phyloP scores from a whole-genome alignment of 2,329 filamentous ascomycete genomes.

The Fusarium domesticum region DNA sequence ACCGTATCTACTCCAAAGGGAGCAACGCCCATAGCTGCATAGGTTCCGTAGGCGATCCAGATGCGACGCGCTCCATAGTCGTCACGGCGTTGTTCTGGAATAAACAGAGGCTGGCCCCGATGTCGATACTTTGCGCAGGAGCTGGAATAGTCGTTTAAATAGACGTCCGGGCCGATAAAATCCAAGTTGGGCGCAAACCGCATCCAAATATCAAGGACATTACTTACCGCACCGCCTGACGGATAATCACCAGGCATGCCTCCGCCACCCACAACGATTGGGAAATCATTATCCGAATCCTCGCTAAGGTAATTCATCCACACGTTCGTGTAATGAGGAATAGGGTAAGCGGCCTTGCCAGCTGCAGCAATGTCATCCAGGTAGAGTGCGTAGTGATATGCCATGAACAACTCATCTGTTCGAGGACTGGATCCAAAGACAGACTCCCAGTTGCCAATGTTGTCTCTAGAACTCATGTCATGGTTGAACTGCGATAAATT shows the following conservation, averaged over 20 bases:
- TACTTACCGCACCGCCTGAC: slow-evolving; percentile 24
- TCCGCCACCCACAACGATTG: slow-evolving; percentile 28
- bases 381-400: slow-evolving; percentile 28
- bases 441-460: slow-evolving; percentile 23
- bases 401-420: slow-evolving; percentile 31
- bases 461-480: neutral
- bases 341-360: slow-evolving; percentile 22
- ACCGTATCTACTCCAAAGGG: slow-evolving; percentile 17
- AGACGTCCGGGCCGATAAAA: slow-evolving; percentile 41
- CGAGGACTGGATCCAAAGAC: slow-evolving; percentile 27
- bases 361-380: slow-evolving; percentile 26
- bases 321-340: slow-evolving; percentile 29
- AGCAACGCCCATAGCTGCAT: slow-evolving; percentile 5
- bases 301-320: slow-evolving; percentile 28
- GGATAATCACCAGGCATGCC: slow-evolving; percentile 31
- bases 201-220: slow-evolving; percentile 35
- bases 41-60: slow-evolving; percentile 31
- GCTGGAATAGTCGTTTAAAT: slow-evolving; percentile 18
- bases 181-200: slow-evolving; percentile 38
- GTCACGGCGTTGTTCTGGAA: slow-evolving; percentile 47
- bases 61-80: slow-evolving; percentile 39
- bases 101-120: slow-evolving; percentile 41
- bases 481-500: neutral
- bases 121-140: slow-evolving; percentile 41
- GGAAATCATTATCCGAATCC: slow-evolving; percentile 18